Evolutionary conservation across 2,329 filamentous ascomycete genomes (phyloP).

Genomic region (Lachnellula suecica): DNA sequence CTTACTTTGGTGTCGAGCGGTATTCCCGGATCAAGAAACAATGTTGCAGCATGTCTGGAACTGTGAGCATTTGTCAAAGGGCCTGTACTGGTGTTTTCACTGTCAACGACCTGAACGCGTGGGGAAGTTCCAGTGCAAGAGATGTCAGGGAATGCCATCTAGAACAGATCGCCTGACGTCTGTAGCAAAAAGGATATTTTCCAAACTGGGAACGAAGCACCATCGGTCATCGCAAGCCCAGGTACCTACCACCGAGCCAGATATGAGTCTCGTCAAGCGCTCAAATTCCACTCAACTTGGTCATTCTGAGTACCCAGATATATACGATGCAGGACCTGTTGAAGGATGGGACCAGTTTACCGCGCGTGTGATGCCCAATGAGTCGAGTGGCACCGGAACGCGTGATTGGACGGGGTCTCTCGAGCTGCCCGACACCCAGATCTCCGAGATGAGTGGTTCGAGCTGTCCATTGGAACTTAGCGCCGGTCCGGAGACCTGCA

Average conservation of each 20-base stretch:
- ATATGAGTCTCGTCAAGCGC: conserved; percentile 11
- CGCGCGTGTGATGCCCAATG: conserved; percentile 9
- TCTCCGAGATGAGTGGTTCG: conserved; percentile 26
- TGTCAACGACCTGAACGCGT: conserved; percentile 27
- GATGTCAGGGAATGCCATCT: conserved; percentile 25
- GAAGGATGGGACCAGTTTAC: conserved; percentile 8
- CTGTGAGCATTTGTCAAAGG: conserved; percentile 26
- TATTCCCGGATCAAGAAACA: conserved; percentile 23
- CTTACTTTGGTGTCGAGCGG: conserved; percentile 23
- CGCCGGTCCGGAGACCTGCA: conserved; percentile 16
- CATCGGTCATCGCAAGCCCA: conserved; percentile 13
- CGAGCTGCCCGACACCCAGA: conserved; percentile 24
- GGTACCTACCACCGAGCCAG: conserved; percentile 5
- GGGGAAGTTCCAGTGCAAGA: conserved; percentile 25
- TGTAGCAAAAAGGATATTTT: conserved; percentile 30
- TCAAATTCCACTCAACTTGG: conserved; percentile 4
- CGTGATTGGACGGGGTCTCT: conserved; percentile 17
- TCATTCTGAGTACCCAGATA: conserved; percentile 7
- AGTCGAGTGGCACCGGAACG: conserved; percentile 5
- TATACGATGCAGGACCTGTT: conserved; percentile 9
- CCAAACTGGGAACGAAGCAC: conserved; percentile 23
- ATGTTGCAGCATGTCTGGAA: conserved; percentile 30
- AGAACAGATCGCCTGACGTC: conserved; percentile 24
- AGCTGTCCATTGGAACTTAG: conserved; percentile 22
- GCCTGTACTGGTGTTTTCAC: conserved; percentile 29